Base-by-base conservation (phyloP, 2,329 filamentous ascomycete genomes). In the Penicillium sp. region DNA sequence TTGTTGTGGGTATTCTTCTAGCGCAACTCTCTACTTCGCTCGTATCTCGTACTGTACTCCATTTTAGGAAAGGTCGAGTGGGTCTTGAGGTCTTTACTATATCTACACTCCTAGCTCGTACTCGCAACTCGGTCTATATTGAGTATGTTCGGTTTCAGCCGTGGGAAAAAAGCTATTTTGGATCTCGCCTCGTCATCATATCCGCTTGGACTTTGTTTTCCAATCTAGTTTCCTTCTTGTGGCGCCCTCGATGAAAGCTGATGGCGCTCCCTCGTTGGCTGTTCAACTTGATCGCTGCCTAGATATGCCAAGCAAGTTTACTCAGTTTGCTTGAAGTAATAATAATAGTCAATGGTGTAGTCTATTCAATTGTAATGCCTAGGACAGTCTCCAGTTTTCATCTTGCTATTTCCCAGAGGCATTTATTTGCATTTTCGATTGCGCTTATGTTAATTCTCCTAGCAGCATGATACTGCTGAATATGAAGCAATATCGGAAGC, bases 381-480 rank as follows among this genome's bases (percentile, higher is more conserved):
- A n/a, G n/a, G n/a, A n/a, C n/a, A n/a, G n/a, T n/a, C n/a, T n/a
- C n/a, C n/a, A n/a, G n/a, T n/a, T n/a, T n/a, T n/a, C n/a, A n/a
- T n/a, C n/a, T n/a, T n/a, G n/a, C n/a, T n/a, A n/a, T n/a, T n/a
- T n/a, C 7, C 35, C 44, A 6, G 47, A 50, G 17, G 32, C 10
- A 10, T 47, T 43, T 25, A 18, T 50, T 6, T 50, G 48, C 27
- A 18, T 47, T 2, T 50, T 48, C 30, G 48, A 50, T 35, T 6
- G 13, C 32, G 1, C 29, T 49, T 23, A 48, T 50, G 48, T 18
- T 47, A 3, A 28, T 25, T 12, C n/a, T n/a, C n/a, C n/a, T n/a
- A n/a, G n/a, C n/a, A n/a, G n/a, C n/a, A n/a, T n/a, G n/a, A n/a
- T n/a, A n/a, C n/a, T n/a, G n/a, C n/a, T n/a, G n/a, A n/a, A n/a